Evolutionary conservation across 2,329 filamentous ascomycete genomes (phyloP), one percentile per base, ranked within the genome.

Genomic region (Cordyceps militaris): DNA sequence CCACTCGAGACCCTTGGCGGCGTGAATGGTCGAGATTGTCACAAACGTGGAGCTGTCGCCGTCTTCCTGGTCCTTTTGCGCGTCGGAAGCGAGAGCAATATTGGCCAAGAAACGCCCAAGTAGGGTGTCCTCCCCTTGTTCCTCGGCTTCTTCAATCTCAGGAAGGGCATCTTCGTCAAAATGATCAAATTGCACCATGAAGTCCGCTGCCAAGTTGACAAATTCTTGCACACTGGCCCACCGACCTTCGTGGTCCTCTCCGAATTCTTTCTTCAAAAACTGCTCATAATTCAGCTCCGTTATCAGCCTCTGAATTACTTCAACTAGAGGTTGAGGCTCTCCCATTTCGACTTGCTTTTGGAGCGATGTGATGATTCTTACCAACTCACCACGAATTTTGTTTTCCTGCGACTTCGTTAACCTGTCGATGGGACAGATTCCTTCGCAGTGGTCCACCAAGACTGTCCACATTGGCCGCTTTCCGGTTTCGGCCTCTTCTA

Each of bases 1-100:
- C 94, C 94, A 99, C 70, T 99, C 93, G 1, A 99, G 78, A 3
- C 93, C 93, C 71, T 99, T 99, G 3, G 93, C 91, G 0, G 92
- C 91, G 69, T 99, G 93, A 11, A 99, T 97, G 0, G 93, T 99
- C 6, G 91, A 97, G 24, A 99, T 90, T 0, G 92, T 97, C 21
- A 97, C 83, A 64, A 89, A 79, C 2, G 82, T 76, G 28, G 78
- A 81, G 28, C 76, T 76, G 54, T 82, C 79, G 23, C 78, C 76
- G 2, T 80, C 77, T 3, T 81, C 78, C 10, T 83, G 79, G 24
- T 84, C 81, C 19, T 82, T 83, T 64, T 90, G 86, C 0, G 86
- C 81, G 61, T 95, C 90, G 0, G 90, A 87, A 3, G 90, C 88
- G n/a, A 99, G 75, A 0, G 91, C 85, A 11, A 97, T 86, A 64